Percentiles rank a stretch among this genome's conserved stretches.
Conservation (phyloP, 305 asterid species). For the Rubia peregrina region DNA sequence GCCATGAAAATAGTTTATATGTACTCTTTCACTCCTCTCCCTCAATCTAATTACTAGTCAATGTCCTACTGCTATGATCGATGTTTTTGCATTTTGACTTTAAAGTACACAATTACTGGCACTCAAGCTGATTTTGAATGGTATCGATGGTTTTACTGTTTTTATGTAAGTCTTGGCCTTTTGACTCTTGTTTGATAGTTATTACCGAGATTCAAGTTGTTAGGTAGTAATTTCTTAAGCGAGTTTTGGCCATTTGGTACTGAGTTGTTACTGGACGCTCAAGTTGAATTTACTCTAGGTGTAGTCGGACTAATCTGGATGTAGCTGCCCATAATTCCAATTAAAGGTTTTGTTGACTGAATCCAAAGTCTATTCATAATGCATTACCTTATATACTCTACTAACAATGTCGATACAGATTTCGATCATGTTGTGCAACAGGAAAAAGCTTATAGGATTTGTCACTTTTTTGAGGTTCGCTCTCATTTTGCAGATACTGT, state of each 20-base stretch:
- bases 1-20: background rate
- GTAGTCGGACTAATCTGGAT: background rate
- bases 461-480: background rate
- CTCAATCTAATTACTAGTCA: background rate
- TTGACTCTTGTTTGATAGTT: no score
- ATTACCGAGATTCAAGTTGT: no score
- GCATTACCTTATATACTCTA: no score
- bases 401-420: background rate
- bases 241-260: background rate
- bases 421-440: background rate
- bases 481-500: constrained; percentile 63
- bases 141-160: background rate
- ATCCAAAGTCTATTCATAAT: background rate
- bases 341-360: background rate
- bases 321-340: background rate
- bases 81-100: background rate
- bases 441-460: background rate
- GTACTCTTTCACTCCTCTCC: no score
- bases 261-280: background rate
- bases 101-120: background rate
- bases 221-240: no score
- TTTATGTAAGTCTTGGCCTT: no score
- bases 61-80: background rate
- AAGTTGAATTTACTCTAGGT: background rate
- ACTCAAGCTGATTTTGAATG: background rate